Base-by-base conservation (phyloP, 192 early-diverging fungal species). In the Umbelopsis sp. region DNA sequence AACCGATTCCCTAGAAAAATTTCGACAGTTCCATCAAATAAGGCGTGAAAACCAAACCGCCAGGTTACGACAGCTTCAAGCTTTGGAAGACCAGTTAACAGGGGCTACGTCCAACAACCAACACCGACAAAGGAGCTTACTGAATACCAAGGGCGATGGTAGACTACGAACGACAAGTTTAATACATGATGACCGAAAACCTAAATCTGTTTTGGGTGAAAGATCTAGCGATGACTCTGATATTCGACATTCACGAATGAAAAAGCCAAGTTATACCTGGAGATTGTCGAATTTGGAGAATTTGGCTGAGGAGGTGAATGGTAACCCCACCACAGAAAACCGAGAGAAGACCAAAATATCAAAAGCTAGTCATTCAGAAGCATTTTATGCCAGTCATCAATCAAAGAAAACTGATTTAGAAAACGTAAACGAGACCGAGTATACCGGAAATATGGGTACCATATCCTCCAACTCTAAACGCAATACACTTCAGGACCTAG, bases 141-240 rank as follows among this genome's bases (percentile, higher is more conserved):
- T 62, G 26, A 62, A 12, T 7, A 62, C 56, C 26, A 62, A 31
- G 31, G 56, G 56, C 14, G 56, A 62, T 26, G 56, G 29, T 14
- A 62, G 56, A 62, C 31, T 62, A 32, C 29, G 56, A 62, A 62
- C 56, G 17, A 62, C 56, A 62, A 62, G 56, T 34, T 34, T 62
- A 62, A 62, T 62, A 34, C 56, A 62, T 20, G 56, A 62, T 14
- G 31, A 62, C 31, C 56, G 56, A 34, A 32, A 34, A 34, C 56
- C 56, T 14, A 62, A 34, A 62, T 9, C 34, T 62, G 31, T 62
- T 62, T 62, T 62, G 56, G 31, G 31, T 12, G 56, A 62, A 34
- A 29, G 56, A 31, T 62, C 56, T 0, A 62, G 56, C n/a, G 56
- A 62, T 4, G 56, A 62, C 56, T 62, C 56, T 62, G 56, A 62